These are phyloP conservation scores for Termitomyces sp. DNA, from an alignment of 768 basidiomycete genomes.

Conservation along the genomic window DNA sequence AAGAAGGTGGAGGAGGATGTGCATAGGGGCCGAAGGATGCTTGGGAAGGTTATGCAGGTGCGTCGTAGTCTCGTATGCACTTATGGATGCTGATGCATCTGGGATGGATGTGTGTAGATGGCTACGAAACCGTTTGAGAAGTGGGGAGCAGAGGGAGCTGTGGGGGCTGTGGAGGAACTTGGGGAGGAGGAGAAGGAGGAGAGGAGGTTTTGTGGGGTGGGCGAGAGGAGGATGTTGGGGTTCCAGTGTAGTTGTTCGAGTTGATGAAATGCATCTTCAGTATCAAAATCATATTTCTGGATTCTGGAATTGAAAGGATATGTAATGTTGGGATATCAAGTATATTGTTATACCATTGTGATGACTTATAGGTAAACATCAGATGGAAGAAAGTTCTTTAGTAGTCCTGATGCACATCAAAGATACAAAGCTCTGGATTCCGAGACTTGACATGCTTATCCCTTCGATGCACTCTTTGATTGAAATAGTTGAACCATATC, in stretches of 20 bases:
- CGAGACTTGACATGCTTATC: too few species aligned
- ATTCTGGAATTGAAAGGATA: too few species aligned
- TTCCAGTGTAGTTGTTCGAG: constrained; percentile 96
- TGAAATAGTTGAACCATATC: too few species aligned
- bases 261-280: constrained; percentile 23
- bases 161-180: constrained; percentile 36
- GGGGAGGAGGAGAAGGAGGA: constrained; percentile 66
- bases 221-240: constrained; percentile 72
- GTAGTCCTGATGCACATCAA: too few species aligned
- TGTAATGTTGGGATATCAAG: too few species aligned
- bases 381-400: too few species aligned
- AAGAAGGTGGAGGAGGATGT: constrained; percentile 64
- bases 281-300: not conserved
- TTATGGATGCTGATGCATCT: not conserved
- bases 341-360: too few species aligned
- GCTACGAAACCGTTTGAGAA: constrained; percentile 78
- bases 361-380: too few species aligned
- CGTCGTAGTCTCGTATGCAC: constrained; percentile 23
- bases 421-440: too few species aligned
- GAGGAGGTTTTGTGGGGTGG: constrained; percentile 72
- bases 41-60: constrained; percentile 83
- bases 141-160: constrained; percentile 76
- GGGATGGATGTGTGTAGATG: constrained; percentile 54
- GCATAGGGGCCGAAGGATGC: constrained; percentile 56
- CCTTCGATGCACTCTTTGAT: too few species aligned